Base-by-base conservation (phyloP, 2,329 filamentous ascomycete genomes). In the Ophioceras dolichostomum region DNA sequence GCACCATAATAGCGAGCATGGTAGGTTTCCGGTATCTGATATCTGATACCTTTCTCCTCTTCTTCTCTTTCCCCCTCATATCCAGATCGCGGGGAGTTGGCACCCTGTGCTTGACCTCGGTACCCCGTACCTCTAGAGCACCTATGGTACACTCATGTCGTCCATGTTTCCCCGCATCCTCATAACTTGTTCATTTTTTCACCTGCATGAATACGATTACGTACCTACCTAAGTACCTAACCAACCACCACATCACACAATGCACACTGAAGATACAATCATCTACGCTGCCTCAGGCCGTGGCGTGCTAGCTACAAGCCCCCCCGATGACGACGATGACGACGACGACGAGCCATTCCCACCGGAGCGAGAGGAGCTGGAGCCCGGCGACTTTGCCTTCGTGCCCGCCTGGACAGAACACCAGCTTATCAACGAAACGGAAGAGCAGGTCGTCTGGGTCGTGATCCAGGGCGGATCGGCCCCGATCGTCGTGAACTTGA, bases 181-280 rank as follows among this genome's bases (percentile, higher is more conserved):
- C n/a, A n/a, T n/a, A n/a, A n/a, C n/a, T n/a, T n/a, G n/a, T n/a
- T n/a, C n/a, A n/a, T n/a, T n/a, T n/a, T n/a, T n/a, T n/a, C n/a
- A n/a, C n/a, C n/a, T n/a, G n/a, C n/a, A n/a, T n/a, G n/a, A n/a
- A n/a, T n/a, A n/a, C n/a, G n/a, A n/a, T n/a, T n/a, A n/a, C n/a
- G n/a, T n/a, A n/a, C n/a, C n/a, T n/a, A n/a, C n/a, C n/a, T n/a
- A n/a, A n/a, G n/a, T n/a, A n/a, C n/a, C n/a, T n/a, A n/a, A n/a
- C n/a, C n/a, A n/a, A n/a, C n/a, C n/a, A n/a, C n/a, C n/a, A n/a
- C n/a, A n/a, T n/a, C n/a, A n/a, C n/a, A n/a, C n/a, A n/a, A n/a
- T n/a, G n/a, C n/a, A n/a, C n/a, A n/a, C n/a, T n/a, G n/a, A n/a
- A 78, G 79, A 85, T 45, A 76, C 76, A 7, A 78, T 85, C 37